Conservation (phyloP, 2,329 filamentous ascomycete species). For the Neocucurbitaria cava region DNA sequence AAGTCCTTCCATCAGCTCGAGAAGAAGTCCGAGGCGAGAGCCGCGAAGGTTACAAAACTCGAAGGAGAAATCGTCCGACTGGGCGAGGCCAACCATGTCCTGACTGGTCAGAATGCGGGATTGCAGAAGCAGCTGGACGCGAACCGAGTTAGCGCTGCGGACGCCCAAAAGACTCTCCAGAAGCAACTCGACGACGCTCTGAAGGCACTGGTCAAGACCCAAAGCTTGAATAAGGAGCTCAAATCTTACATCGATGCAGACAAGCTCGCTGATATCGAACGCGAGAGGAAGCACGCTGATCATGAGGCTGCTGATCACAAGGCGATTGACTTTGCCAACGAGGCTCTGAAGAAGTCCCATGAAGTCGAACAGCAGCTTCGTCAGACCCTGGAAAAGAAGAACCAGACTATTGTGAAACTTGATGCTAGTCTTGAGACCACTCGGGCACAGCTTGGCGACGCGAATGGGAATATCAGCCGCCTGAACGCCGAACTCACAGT, state of each 20-base stretch:
- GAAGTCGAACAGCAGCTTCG: background rate
- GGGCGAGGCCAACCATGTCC: background rate
- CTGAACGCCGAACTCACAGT: background rate
- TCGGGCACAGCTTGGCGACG: background rate
- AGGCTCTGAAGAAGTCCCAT: background rate
- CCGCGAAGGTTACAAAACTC: background rate
- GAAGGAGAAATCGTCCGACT: background rate
- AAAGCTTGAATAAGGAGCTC: background rate
- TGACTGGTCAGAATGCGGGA: slow-evolving; percentile 8
- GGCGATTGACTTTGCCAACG: background rate
- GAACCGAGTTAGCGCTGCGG: no score
- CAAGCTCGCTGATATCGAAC: background rate
- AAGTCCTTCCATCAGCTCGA: slow-evolving; percentile 3
- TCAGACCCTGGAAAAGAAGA: background rate
- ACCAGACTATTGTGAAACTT: background rate
- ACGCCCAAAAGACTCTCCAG: background rate
- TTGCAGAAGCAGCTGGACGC: slow-evolving; percentile 8
- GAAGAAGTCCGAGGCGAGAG: slow-evolving; percentile 1
- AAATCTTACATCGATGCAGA: background rate
- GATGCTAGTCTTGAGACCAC: background rate
- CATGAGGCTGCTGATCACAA: slow-evolving; percentile 1
- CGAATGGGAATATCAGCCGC: background rate
- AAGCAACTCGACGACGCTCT: background rate
- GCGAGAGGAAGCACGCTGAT: background rate
- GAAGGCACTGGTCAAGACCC: background rate